Evolutionary conservation across 176 grass and related monocot species (phyloP).

Genomic region (Cenchrus purpureus): DNA sequence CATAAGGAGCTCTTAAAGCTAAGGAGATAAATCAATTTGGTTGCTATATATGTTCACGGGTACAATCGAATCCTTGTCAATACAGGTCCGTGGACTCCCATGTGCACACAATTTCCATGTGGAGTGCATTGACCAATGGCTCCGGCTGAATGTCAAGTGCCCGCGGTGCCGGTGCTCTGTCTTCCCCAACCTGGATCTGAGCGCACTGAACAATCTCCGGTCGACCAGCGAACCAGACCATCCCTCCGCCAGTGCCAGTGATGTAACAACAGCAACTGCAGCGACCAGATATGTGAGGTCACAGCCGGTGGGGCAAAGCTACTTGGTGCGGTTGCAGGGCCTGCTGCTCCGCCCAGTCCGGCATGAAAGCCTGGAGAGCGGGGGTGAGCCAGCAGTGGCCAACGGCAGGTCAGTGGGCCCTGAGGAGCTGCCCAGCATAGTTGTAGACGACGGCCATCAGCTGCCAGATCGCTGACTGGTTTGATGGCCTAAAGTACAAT

Average conservation of each 20-base stretch:
- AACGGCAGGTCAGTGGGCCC: slow-evolving; percentile 30
- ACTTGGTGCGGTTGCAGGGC: slow-evolving; percentile 72
- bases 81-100: slow-evolving; percentile 86
- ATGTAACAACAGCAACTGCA: slow-evolving; percentile 45
- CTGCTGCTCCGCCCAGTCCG: slow-evolving; percentile 57
- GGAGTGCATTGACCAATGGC: slow-evolving; percentile 95
- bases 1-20: neutral
- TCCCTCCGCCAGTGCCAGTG: slow-evolving; percentile 50
- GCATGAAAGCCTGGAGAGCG: slow-evolving; percentile 37
- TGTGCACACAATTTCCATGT: slow-evolving; percentile 99
- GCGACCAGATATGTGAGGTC: slow-evolving; percentile 51
- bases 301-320: slow-evolving; percentile 55
- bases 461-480: slow-evolving; percentile 48
- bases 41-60: neutral
- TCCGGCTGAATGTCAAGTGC: slow-evolving; percentile 91
- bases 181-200: slow-evolving; percentile 94
- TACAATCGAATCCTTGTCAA: neutral
- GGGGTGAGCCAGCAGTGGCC: neutral
- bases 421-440: slow-evolving; percentile 42
- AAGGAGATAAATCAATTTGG: neutral
- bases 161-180: slow-evolving; percentile 93
- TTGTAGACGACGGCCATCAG: slow-evolving; percentile 45
- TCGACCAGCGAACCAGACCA: slow-evolving; percentile 51
- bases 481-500: neutral
- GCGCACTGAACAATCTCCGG: slow-evolving; percentile 82